Base-by-base conservation (phyloP, 768 basidiomycete species). In the Serendipita sp. region DNA sequence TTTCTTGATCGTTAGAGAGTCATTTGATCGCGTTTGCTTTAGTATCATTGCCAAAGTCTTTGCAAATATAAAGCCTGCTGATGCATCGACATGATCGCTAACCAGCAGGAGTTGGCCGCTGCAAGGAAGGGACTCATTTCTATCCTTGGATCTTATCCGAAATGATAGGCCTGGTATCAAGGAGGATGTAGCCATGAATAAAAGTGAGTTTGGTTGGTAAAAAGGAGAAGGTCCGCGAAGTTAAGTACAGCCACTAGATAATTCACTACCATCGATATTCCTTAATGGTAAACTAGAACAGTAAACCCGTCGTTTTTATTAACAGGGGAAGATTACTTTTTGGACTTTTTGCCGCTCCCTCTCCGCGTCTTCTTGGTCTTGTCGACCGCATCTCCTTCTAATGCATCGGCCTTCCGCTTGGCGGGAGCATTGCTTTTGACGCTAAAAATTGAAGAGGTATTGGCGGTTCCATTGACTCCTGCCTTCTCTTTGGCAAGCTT, bases 361-460 rank as follows among this genome's bases (percentile, higher is more conserved):
- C 74, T 73, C 48, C 79, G 77, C 66, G 80, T 78, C 40, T 75
- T 72, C 69, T 83, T 84, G 73, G 81, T 64, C 62, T 74, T 79
- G 29, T 74, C 72, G 66, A 74, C 27, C n/a, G 11, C 65, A 5
- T 53, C 64, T 4, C 75, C 78, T 15, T 74, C 73, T 11, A 73
- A 73, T 10, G 73, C 72, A 40, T 73, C 75, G 62, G 76, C 76
- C 74, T 88, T 89, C 69, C 86, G 76, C 70, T 89, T 87, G 1
- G 72, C 72, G 3, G 68, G 66, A 3, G 69, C 71, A 0, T 67
- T 68, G 3, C 72, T 73, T 72, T 87, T 90, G 23, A 96, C 79
- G 69, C 87, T 92, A 48, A 95, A 80, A 13, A 93, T 81, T 0
- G 85, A 86, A 36, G 85, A 81, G 64, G 75, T 60, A 36, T 70